Evolutionary conservation across 2,329 filamentous ascomycete species (phyloP), one percentile per base, ranked within the genome.

Genomic region (Lachnellula cervina): DNA sequence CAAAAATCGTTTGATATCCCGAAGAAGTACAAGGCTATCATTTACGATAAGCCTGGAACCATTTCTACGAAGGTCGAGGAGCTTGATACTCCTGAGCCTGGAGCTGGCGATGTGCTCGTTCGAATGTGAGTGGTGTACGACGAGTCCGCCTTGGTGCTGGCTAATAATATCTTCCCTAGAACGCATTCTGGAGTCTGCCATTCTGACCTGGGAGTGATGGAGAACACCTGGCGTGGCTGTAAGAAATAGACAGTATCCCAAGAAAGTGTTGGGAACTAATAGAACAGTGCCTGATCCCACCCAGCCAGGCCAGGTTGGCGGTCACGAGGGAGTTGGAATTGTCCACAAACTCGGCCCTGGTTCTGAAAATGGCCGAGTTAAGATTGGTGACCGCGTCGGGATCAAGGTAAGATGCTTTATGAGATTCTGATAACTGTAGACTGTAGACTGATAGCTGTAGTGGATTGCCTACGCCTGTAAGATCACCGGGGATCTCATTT

Each of bases 111-210:
- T 66, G 81, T 87, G 4, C 70, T 87, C 52, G 76, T 87, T 60
- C 82, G 84, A 60, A 67, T 86, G 80, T 83, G 70, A 59, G 73
- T 63, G 3, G 11, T 11, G 16, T 28, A 8, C 21, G 9, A 11
- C 5, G 19, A 32, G 28, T 16, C 38, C 48, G 8, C 4, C 6
- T 8, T 34, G 37, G 51, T 38, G 14, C 35, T 17, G 14, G 25
- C 49, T 55, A 43, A 57, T 19, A 37, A 35, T 46, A 50, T 45
- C 21, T 28, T 47, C 42, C n/a, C 25, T 55, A 79, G 78, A 38
- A 81, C 83, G 4, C 83, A 86, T 65, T 81, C 80, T 0, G 84
- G 84, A 49, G 83, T 87, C 46, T 87, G 83, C 70, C 83, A 87
- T 67, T 82, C 78, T 2, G 83, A 87, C 64, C 72, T 82, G 59